Conservation (phyloP, 2,329 filamentous ascomycete species). For the Apiospora pterosperma region DNA sequence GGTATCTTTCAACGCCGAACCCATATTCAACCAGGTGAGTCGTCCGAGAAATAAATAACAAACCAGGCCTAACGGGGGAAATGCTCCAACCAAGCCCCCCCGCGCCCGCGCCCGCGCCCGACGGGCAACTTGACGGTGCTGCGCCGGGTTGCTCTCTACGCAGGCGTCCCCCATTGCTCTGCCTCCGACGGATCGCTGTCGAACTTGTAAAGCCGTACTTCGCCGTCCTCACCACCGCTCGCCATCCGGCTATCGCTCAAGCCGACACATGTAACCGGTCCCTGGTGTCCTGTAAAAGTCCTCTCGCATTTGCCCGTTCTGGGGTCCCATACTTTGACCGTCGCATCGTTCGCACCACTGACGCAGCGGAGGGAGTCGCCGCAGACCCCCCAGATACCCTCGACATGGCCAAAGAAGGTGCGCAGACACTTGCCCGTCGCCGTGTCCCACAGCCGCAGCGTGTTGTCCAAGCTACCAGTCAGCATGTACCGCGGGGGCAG, state of each 20-base stretch:
- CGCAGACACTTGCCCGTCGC: conserved; percentile 76
- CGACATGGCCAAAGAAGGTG: conserved; percentile 94
- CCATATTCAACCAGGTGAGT: not conserved
- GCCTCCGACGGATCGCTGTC: conserved; percentile 44
- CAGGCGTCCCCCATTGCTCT: conserved; percentile 49
- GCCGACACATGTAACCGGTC: conserved; percentile 89
- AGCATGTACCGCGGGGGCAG: conserved; percentile 87
- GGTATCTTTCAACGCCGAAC: conserved; percentile 5
- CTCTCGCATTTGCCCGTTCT: conserved; percentile 86
- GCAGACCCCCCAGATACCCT: conserved; percentile 91
- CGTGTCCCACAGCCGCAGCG: conserved; percentile 90
- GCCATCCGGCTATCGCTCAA: conserved; percentile 87
- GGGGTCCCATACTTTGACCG: conserved; percentile 70
- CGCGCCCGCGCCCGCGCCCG: too few relatives aligned
- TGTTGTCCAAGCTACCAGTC: conserved; percentile 86
- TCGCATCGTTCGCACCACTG: conserved; percentile 86
- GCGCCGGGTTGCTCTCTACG: conserved; percentile 24
- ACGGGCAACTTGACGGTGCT: too few relatives aligned
- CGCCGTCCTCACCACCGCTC: conserved; percentile 89
- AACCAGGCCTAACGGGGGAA: too few relatives aligned
- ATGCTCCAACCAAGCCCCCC: too few relatives aligned
- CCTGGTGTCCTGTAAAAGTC: conserved; percentile 86
- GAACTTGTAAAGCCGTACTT: conserved; percentile 82
- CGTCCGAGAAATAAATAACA: not conserved
- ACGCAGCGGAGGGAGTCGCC: conserved; percentile 87